Conservation (phyloP, 1,284 basidiomycete species). For the Pseudozyma hubeiensis region DNA sequence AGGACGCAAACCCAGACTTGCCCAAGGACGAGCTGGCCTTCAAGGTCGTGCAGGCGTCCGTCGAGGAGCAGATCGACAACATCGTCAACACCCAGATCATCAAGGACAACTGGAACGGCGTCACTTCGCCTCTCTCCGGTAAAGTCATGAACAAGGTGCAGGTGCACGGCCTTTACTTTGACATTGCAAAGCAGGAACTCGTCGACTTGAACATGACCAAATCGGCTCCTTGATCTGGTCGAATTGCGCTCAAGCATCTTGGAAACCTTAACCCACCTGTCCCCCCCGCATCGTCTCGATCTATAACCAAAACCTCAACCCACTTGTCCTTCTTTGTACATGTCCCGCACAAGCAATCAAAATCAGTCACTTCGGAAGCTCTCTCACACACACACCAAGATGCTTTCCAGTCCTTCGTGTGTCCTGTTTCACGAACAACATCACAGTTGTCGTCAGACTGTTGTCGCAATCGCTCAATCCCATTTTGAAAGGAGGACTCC, state of each 20-base stretch:
- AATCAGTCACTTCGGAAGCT: no score
- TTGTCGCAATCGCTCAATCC: no score
- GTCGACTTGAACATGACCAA: slow-evolving; percentile 35
- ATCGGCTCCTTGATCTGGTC: slow-evolving; percentile 16
- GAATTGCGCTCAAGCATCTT: neutral
- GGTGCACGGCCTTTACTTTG: slow-evolving; percentile 61
- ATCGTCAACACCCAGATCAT: slow-evolving; percentile 77
- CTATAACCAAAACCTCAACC: no score
- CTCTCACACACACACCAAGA: no score
- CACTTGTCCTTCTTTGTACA: no score
- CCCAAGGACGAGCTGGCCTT: slow-evolving; percentile 30
- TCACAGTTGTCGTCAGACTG: no score
- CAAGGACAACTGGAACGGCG: slow-evolving; percentile 78
- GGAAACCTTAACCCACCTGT: no score
- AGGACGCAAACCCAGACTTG: slow-evolving; percentile 33
- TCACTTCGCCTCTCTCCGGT: slow-evolving; percentile 69
- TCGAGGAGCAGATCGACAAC: slow-evolving; percentile 80
- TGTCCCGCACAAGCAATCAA: no score
- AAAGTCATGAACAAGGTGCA: slow-evolving; percentile 63
- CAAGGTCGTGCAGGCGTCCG: slow-evolving; percentile 70
- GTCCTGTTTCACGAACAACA: no score
- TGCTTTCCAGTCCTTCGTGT: no score
- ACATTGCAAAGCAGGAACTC: slow-evolving; percentile 59
- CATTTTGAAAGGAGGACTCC: neutral
- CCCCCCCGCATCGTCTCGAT: no score